phyloP scores from a whole-genome alignment of 768 basidiomycete species.

The Lentinula aciculospora region DNA sequence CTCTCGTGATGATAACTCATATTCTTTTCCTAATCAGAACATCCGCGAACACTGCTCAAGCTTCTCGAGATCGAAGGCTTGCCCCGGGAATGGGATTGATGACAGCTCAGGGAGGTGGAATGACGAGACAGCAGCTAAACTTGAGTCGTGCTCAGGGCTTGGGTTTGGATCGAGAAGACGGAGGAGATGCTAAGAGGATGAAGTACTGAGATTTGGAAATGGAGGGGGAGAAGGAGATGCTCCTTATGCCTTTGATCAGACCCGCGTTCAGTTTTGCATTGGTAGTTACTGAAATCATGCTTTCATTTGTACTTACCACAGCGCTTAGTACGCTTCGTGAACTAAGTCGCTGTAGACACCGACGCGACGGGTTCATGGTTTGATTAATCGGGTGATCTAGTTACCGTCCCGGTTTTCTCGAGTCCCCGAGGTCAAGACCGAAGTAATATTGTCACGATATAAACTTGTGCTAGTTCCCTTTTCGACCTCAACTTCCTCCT shows the following conservation, averaged over 20 bases:
- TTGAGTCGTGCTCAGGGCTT: neutral
- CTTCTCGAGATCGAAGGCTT: neutral
- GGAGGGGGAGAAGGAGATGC: neutral
- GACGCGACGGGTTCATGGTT: neutral
- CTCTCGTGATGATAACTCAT: neutral
- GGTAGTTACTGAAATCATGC: no score
- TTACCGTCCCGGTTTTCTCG: neutral
- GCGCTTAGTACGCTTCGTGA: no score
- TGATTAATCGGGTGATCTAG: neutral
- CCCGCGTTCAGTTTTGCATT: neutral
- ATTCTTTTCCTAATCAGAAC: neutral
- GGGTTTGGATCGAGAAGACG: constrained; percentile 1
- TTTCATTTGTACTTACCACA: no score
- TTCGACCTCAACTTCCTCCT: neutral
- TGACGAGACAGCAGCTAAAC: neutral
- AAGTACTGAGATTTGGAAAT: neutral
- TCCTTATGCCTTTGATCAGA: neutral
- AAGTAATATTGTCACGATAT: neutral
- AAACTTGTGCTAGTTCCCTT: neutral
- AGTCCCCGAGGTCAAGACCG: constrained; percentile 3
- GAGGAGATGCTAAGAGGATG: constrained; percentile 6
- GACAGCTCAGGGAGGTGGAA: neutral
- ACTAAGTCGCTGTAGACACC: no score
- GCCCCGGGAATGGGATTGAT: constrained; percentile 5
- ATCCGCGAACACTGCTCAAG: neutral